Evolutionary conservation across 768 basidiomycete genomes (phyloP).

Genomic region (Daedaleopsis sinensis): DNA sequence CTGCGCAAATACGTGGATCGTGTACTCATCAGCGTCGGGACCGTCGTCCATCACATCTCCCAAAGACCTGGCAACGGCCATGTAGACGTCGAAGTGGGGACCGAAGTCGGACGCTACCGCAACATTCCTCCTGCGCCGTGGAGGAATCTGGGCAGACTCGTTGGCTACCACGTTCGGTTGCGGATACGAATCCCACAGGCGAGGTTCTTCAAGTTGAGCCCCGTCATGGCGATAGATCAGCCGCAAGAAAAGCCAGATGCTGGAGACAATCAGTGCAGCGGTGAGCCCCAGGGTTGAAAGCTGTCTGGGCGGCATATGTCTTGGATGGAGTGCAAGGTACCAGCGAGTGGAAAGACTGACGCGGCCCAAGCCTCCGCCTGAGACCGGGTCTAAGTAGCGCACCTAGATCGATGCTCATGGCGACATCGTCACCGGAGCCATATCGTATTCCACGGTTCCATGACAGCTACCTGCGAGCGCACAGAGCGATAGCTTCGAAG

Average conservation of each 20-base stretch:
- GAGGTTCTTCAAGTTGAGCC: not conserved
- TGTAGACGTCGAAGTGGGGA: slow-evolving; percentile 42
- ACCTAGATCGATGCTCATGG: too few species aligned
- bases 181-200: not conserved
- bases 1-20: slow-evolving; percentile 36
- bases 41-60: slow-evolving; percentile 32
- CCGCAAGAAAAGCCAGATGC: slow-evolving; percentile 10
- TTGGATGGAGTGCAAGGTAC: too few species aligned
- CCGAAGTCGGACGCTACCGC: slow-evolving; percentile 40
- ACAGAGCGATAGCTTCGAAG: too few species aligned
- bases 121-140: slow-evolving; percentile 28
- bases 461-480: too few species aligned
- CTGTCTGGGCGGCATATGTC: slow-evolving; percentile 1
- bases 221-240: not conserved
- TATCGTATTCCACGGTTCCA: too few species aligned
- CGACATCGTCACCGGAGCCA: too few species aligned
- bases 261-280: not conserved
- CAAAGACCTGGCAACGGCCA: slow-evolving; percentile 39
- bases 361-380: too few species aligned
- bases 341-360: too few species aligned
- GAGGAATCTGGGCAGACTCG: not conserved
- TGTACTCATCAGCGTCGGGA: slow-evolving; percentile 19
- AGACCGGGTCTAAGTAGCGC: too few species aligned
- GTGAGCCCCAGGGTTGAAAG: not conserved
- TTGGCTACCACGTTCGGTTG: not conserved